Conservation (phyloP, 257 asterid species). For the Primulina tabacum region DNA sequence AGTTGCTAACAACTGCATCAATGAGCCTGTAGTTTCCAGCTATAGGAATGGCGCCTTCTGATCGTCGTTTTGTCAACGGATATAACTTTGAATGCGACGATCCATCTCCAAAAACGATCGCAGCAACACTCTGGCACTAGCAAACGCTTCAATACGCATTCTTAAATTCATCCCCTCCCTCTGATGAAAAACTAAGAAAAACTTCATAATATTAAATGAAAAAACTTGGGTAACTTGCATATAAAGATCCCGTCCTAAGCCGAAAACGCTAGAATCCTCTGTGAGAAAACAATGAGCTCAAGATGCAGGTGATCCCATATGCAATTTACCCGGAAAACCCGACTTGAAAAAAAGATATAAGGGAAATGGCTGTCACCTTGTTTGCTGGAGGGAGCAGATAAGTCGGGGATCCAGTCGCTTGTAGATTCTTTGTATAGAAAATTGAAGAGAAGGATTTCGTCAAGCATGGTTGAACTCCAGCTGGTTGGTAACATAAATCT, state of each 20-base stretch:
- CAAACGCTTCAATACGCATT: slow-evolving; percentile 30
- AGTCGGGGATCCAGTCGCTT: slow-evolving; percentile 30
- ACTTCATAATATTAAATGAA: neutral
- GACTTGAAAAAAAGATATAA: too few relatives aligned
- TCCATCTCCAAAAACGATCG: slow-evolving; percentile 85
- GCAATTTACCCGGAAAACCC: neutral
- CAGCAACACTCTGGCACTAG: slow-evolving; percentile 81
- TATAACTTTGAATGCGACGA: slow-evolving; percentile 59
- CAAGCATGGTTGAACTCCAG: slow-evolving; percentile 18
- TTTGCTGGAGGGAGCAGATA: slow-evolving; percentile 51
- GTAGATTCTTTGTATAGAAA: slow-evolving; percentile 31
- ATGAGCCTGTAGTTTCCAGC: slow-evolving; percentile 78
- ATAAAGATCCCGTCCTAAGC: too few relatives aligned
- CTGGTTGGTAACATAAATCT: slow-evolving; percentile 20
- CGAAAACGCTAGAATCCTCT: neutral
- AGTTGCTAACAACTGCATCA: slow-evolving; percentile 85
- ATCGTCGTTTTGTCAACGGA: slow-evolving; percentile 74
- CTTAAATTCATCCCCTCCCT: slow-evolving; percentile 17
- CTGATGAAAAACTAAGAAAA: neutral
- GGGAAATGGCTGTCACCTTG: slow-evolving; percentile 41
- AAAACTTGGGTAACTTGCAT: neutral
- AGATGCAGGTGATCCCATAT: neutral
- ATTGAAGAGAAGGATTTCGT: slow-evolving; percentile 21
- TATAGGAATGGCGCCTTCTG: slow-evolving; percentile 84
- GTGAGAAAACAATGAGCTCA: too few relatives aligned